A percentile compares a stretch with the other conserved stretches of the same genome.
Evolutionary conservation across 1,284 basidiomycete genomes (phyloP).

Genomic region (Sanghuangporus weigelae): DNA sequence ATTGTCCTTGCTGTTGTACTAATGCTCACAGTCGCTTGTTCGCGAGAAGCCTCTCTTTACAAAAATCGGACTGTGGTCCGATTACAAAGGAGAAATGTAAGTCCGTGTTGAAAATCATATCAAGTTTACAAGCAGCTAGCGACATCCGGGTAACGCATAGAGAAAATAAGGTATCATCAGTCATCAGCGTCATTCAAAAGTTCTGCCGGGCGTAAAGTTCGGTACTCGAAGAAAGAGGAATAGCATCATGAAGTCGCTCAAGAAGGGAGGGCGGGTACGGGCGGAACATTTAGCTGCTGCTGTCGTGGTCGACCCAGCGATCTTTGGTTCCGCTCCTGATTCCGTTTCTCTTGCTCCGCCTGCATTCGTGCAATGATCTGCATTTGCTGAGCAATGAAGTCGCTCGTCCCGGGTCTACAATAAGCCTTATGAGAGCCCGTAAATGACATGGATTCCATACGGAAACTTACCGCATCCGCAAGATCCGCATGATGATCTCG

Average conservation of each 20-base stretch:
- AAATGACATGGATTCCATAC: background rate
- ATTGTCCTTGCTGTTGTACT: constrained; percentile 9
- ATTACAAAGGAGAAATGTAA: too few species aligned
- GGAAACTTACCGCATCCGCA: constrained; percentile 79
- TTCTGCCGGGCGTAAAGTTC: background rate
- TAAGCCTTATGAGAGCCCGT: constrained; percentile 8
- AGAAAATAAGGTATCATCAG: constrained; percentile 9
- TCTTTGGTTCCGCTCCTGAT: constrained; percentile 51
- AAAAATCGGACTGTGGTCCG: background rate
- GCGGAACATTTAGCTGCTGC: constrained; percentile 21
- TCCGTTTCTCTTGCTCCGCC: constrained; percentile 61
- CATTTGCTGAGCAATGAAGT: constrained; percentile 87
- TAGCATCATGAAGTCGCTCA: background rate
- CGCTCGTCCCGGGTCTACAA: constrained; percentile 69
- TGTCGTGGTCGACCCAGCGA: constrained; percentile 40
- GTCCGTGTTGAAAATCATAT: background rate
- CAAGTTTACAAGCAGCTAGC: constrained; percentile 1
- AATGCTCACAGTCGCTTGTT: background rate
- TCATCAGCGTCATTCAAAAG: background rate
- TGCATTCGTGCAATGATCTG: constrained; percentile 73
- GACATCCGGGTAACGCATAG: constrained; percentile 10
- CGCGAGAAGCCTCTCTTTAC: background rate
- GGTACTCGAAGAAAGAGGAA: background rate
- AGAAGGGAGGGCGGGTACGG: constrained; percentile 28
- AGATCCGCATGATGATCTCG: constrained; percentile 88